Evolutionary conservation across 2,329 filamentous ascomycete species (phyloP), one percentile per base, ranked within the genome.

Genomic region (Furcasterigmium sp.): DNA sequence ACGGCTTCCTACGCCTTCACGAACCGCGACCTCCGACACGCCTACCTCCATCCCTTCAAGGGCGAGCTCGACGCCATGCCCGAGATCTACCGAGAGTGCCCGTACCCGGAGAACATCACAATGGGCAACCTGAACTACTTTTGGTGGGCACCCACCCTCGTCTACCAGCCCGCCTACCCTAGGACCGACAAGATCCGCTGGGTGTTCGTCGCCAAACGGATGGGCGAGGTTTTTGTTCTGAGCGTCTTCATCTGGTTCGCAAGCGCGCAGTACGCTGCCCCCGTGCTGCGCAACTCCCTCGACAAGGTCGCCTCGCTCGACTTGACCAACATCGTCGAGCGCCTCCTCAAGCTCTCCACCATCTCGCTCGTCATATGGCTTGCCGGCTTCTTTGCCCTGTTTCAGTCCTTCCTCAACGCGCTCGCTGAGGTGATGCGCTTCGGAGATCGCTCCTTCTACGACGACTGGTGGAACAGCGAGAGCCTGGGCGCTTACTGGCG

Each of bases 281-380:
- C 93, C 0, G 81, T 96, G 0, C 72, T 98, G 42, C 82, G 80
- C 46, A 98, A 98, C 68, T 95, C 89, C 8, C 76, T 97, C 7
- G 83, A 89, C 55, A 93, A 91, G 62, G 88, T 98, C 51, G 82
- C 85, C 9, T 81, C 81, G 5, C 73, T 97, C 17, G 85, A 96
- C 56, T 62, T 95, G 36, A 71, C 84, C 11, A 86, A 87, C 30
- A 95, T 97, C 41, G 62, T 90, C 23, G 93, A 98, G 67, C 82
- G 93, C 14, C 72, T 96, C 19, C 84, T 98, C 73, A 98, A 98
- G 65, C 76, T 98, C 18, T 94, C 87, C 8, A 97, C 93, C 15
- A 95, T 98, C 49, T 94, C 87, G 15, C 77, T 97, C 23, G 84
- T 96, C 50, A 95, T 96, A 61, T 98, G 93, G 93, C 83, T 98